These are phyloP conservation scores for Zygoascus bituminiphila DNA, from an alignment of 805 yeast species.

Conservation along the genomic window DNA sequence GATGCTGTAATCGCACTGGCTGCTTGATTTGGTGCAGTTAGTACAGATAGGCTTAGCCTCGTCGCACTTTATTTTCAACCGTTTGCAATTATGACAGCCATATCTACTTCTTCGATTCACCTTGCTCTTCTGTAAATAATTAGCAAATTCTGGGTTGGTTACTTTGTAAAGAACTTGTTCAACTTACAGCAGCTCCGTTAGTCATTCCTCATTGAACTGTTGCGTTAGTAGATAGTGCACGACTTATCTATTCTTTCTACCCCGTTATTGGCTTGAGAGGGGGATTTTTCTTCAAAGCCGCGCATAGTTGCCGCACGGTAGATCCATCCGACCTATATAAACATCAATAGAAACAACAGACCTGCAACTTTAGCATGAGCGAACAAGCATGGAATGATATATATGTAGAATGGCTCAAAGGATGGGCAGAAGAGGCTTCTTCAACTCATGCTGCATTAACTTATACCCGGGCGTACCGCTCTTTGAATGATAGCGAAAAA, in stretches of 20 bases:
- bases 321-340: no score
- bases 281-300: no score
- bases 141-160: not conserved
- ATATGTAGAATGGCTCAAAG: conserved; percentile 25
- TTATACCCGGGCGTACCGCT: conserved; percentile 49
- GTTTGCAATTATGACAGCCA: conserved; percentile 24
- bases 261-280: no score
- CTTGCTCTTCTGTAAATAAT: not conserved
- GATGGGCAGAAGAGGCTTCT: conserved; percentile 17
- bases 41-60: conserved; percentile 57
- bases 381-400: conserved; percentile 17
- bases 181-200: not conserved
- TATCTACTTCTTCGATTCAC: conserved; percentile 16
- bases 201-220: no score
- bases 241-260: no score
- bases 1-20: conserved; percentile 53
- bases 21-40: conserved; percentile 41
- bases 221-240: no score
- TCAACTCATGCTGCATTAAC: conserved; percentile 20
- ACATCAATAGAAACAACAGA: no score
- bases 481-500: conserved; percentile 38
- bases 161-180: not conserved
- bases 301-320: no score
- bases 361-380: no score
- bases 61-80: conserved; percentile 47